Percentiles rank a stretch among this genome's conserved stretches.
Evolutionary conservation across 306 rosid species (phyloP).

Genomic region (Acacia acuminata): DNA sequence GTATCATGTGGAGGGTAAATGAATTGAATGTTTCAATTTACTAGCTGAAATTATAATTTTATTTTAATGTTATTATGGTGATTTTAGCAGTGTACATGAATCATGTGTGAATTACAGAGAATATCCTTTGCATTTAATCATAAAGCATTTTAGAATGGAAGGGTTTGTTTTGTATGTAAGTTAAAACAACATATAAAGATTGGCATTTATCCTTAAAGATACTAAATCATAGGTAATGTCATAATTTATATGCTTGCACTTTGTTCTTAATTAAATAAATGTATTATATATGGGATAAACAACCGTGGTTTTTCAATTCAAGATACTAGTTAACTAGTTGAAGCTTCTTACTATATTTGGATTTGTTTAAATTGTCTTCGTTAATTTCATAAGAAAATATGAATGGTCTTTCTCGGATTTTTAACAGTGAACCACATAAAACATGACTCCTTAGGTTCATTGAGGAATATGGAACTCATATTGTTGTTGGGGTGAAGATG

Average conservation of each 20-base stretch:
- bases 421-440: neutral
- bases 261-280: neutral
- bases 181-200: neutral
- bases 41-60: neutral
- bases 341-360: neutral
- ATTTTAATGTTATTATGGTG: neutral
- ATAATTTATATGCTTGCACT: neutral
- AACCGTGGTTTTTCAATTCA: neutral
- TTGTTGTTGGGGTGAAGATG: constrained; percentile 67
- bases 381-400: neutral
- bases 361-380: neutral
- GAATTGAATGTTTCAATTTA: neutral
- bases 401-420: neutral
- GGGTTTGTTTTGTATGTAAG: neutral
- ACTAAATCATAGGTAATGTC: neutral
- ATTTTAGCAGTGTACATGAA: neutral
- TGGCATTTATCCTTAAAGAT: neutral
- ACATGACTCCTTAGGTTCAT: constrained; percentile 52
- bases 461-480: constrained; percentile 64
- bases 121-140: neutral
- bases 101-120: neutral
- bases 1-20: neutral
- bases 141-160: neutral
- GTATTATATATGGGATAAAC: neutral
- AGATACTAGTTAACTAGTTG: neutral